Base-by-base conservation (phyloP, 257 asterid species). In the Fraxinus anomala region DNA sequence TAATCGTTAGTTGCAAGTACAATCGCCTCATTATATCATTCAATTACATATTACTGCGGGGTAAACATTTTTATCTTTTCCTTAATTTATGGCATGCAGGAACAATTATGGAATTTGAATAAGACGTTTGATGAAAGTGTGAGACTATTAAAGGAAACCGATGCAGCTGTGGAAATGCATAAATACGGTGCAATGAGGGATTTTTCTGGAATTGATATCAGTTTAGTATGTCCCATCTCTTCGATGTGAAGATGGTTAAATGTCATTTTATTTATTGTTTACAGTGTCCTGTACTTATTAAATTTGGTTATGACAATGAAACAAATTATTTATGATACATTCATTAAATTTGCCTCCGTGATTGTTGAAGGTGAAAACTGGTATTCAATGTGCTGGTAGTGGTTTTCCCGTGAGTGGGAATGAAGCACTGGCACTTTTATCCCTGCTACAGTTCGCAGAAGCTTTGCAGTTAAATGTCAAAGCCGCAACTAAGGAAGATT, bases 81-180 rank as follows among this genome's bases (percentile, higher is more conserved):
- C 13, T 14, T 71, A 33, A 33, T 74, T 78, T 65, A 37, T 79
- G 65, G 21, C 77, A 36, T 69, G 81, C 84, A 94, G 98, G 93
- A 90, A 70, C 90, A 86, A 26, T 79, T 96, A 73, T 89, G 97
- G 94, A 86, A 83, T 73, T 77, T 90, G 86, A 85, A 86, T 80
- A 83, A 77, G 61, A 69, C 92, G 8, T 96, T 85, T 49, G 92
- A 88, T 4, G 89, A 84, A 36, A 93, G 98, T 77, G 10, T 92
- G 70, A 74, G 75, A 74, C 96, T 96, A 33, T 79, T 93, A 72
- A 82, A 84, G 82, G 98, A 93, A 86, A 96, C 99, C 23, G 87
- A 85, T 86, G 99, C 99, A 0, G 97, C 91, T 34, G 93, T 96
- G 73, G 92, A 93, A 89, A 93, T 96, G 99, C 87, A 90, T 66